Percentiles rank a stretch among this genome's conserved stretches.
phyloP scores from a whole-genome alignment of 2,329 filamentous ascomycete species.

The Akanthomyces dipterigenus region DNA sequence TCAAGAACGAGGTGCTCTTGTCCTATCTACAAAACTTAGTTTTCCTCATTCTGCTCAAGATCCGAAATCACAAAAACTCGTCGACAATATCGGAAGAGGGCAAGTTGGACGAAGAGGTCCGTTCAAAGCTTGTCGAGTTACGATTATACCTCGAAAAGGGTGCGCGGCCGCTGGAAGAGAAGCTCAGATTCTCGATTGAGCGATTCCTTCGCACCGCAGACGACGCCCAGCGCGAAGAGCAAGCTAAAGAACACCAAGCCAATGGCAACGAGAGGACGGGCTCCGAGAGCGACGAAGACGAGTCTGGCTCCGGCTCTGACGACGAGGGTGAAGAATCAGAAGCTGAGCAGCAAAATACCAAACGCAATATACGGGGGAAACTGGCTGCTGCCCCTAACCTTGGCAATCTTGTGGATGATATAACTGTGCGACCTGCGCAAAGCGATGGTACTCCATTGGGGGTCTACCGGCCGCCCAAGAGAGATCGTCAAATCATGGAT shows the following conservation, averaged over 20 bases:
- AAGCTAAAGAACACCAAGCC: conserved; percentile 24
- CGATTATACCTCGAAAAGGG: conserved; percentile 92
- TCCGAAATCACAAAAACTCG: conserved; percentile 48
- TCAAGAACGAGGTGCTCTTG: conserved; percentile 94
- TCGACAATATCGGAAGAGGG: conserved; percentile 15
- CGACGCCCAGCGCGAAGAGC: conserved; percentile 50
- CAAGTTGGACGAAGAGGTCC: conserved; percentile 56
- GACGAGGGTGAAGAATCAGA: conserved; percentile 25
- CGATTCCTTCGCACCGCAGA: conserved; percentile 86
- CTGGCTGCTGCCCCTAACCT: conserved; percentile 27
- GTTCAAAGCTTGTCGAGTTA: conserved; percentile 83
- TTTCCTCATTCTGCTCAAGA: conserved; percentile 75
- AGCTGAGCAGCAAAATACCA: conserved; percentile 13
- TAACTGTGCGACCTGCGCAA: conserved; percentile 20
- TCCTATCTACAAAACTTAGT: conserved; percentile 94
- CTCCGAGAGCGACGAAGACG: conserved; percentile 17
- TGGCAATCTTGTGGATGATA: conserved; percentile 27
- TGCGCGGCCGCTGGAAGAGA: conserved; percentile 80
- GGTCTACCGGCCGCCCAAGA: conserved; percentile 82
- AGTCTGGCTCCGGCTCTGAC: conserved; percentile 23
- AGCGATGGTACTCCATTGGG: conserved; percentile 46
- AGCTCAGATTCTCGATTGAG: conserved; percentile 92
- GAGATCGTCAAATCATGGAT: conserved; percentile 81
- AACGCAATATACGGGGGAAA: conserved; percentile 18
- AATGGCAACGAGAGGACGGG: conserved; percentile 19